phyloP scores from a whole-genome alignment of 2,329 filamentous ascomycete genomes.

The Penicillium sp. region DNA sequence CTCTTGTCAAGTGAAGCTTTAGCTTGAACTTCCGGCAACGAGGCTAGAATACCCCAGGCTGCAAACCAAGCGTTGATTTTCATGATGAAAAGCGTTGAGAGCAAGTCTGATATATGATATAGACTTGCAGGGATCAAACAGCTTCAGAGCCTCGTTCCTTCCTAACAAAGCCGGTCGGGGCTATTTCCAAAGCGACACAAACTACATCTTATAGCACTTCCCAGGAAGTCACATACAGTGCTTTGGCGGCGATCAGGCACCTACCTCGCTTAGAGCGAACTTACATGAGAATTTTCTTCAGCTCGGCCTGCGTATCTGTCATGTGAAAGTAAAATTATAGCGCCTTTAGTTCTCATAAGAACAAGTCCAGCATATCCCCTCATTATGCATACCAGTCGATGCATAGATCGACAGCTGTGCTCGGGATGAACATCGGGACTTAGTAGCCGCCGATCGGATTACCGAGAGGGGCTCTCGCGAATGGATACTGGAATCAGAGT shows the following conservation, averaged over 20 bases:
- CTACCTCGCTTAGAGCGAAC: constrained; percentile 5
- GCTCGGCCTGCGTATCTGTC: not conserved
- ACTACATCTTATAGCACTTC: not conserved
- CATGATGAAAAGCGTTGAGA: constrained; percentile 10
- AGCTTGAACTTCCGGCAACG: constrained; percentile 11
- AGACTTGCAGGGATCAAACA: not conserved
- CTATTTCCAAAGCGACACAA: not conserved
- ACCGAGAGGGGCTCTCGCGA: constrained; percentile 3
- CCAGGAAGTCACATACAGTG: not conserved
- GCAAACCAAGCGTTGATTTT: constrained; percentile 14
- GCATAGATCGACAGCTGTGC: not conserved
- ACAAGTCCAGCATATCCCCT: not conserved
- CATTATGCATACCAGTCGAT: not conserved
- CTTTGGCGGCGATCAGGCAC: not conserved
- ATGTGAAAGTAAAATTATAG: constrained; percentile 1
- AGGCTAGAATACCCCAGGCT: constrained; percentile 6
- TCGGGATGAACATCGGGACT: constrained; percentile 1
- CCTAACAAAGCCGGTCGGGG: not conserved
- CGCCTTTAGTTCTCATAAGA: not conserved
- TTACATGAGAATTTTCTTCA: constrained; percentile 3
- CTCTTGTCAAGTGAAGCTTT: constrained; percentile 10
- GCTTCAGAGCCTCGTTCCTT: not conserved
- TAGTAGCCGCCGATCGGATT: constrained; percentile 4
- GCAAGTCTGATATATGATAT: not conserved
- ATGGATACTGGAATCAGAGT: constrained; percentile 5